Evolutionary conservation across 2,329 filamentous ascomycete genomes (phyloP), one percentile per base, ranked within the genome.

Genomic region (Drechmeria coniospora): DNA sequence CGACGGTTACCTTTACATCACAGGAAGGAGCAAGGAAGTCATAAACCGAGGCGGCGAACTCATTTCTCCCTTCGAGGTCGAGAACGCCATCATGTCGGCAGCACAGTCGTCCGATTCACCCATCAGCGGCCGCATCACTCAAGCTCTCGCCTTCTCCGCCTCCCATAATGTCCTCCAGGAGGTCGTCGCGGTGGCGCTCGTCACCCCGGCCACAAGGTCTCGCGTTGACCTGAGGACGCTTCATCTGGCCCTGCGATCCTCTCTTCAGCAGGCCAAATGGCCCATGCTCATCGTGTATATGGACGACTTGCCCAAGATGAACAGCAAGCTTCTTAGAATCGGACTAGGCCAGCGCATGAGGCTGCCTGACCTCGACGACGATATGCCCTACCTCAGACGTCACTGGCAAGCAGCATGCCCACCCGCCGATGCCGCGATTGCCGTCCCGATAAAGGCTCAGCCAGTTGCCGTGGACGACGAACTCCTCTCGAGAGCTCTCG

Each of bases 1-100:
- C 1, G 57, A 64, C 8, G 61, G 61, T 15, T 68, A 60, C 35
- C 52, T 68, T 7, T 68, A 59, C 43, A 61, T 68, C 35, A 68
- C 63, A 3, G 65, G 64, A 6, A 54, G 65, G 17, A 65, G 56
- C 40, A 69, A 68, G 37, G 65, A 68, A 31, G 61, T 68, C 30
- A 67, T 69, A 44, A 68, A 68, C 39, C 57, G 65, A 8, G 66
- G 65, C 20, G 65, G 66, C 19, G 66, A 71, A 40, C 53, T 69
- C n/a, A 68, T 71, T 31, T 68, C 63, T 4, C 65, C 66, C 0
- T 67, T 69, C 29, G 66, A 71, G 38, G 56, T 71, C n/a, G 66
- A 70, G 38, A 61, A 69, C 36, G 65, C 64, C 8, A 59, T 70
- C 31, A 49, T 68, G 23, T 48, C 56, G 2, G 57, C 61, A 8